Evolutionary conservation across 106 monocot species (phyloP), one percentile per base, ranked within the genome.

Genomic region (Cymbidium sinense): DNA sequence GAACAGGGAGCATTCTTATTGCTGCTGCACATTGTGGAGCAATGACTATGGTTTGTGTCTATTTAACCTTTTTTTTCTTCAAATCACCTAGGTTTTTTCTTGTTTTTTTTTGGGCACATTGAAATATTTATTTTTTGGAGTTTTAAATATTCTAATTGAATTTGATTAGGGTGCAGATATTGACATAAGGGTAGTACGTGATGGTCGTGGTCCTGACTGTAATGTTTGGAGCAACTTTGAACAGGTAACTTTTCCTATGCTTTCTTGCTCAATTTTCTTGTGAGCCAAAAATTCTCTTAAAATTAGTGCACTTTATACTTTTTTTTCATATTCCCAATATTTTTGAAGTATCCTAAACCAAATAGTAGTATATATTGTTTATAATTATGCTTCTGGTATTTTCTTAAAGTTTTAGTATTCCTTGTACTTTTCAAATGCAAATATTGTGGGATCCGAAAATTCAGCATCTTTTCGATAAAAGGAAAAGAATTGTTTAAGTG

Each of bases 1-100:
- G 99, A 43, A 99, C 99, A 71, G 99, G 99, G 64, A 95, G 95
- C 73, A 86, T 99, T 79, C 83, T 99, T 70, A 84, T 99, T 86
- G 99, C 95, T 52, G 92, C 99, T 79, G 94, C 99, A 73, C 99
- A 99, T 88, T 99, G 92, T 93, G 99, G 99, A 80, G 99, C 99
- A 17, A 89, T 99, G 92, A 99, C 99, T 33, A 95, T 99, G 99
- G 99, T 99, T 75, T 76, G 93, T 89, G 28, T 7, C 85, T 84
- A 70, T 79, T 64, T 54, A 20, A 44, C 34, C 19, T 62, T 55
- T 73, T 50, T 35, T 50, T 35, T 52, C 34, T 67, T 13, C 31
- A 5, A 21, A 58, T 58, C 20, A 58, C 23, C 58, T 23, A 7
- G 58, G 58, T 31, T 67, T 62, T 62, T 62, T 25, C 0, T 8